Evolutionary conservation across 108 stramenopile genomes (phyloP).

Genomic region (Schizochytrium sp.): DNA sequence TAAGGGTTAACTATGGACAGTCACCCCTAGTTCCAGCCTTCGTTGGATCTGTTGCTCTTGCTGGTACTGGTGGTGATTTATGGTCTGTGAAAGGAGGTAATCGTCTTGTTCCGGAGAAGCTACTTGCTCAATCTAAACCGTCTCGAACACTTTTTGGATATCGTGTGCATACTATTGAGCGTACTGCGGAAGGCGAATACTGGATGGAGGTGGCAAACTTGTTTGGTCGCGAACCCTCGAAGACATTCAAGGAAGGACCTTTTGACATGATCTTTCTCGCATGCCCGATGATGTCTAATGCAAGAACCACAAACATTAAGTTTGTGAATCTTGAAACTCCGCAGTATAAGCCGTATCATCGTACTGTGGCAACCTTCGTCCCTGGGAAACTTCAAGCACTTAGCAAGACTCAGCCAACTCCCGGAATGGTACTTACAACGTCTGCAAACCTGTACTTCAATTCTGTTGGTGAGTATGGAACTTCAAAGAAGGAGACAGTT

Average conservation of each 20-base stretch:
- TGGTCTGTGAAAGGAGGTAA: conserved; percentile 1
- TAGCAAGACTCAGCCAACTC: not conserved
- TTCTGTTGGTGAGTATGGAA: not conserved
- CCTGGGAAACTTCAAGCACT: not conserved
- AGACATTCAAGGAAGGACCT: not conserved
- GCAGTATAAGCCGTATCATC: not conserved
- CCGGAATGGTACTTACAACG: not conserved
- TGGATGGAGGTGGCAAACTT: not conserved
- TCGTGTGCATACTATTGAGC: not conserved
- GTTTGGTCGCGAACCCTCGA: not conserved
- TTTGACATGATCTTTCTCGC: not conserved
- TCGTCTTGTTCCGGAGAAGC: conserved; percentile 1
- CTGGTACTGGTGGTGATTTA: conserved; percentile 16
- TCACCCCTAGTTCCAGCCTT: not conserved
- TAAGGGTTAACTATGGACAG: not conserved
- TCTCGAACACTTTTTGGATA: not conserved
- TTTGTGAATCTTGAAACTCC: not conserved
- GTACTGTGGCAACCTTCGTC: conserved; percentile 5
- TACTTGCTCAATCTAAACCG: not conserved
- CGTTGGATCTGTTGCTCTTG: not conserved
- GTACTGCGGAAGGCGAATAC: not conserved
- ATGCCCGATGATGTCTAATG: not conserved
- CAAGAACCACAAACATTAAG: not conserved
- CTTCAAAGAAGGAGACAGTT: not conserved
- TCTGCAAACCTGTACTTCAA: not conserved